Evolutionary conservation across 108 stramenopile species (phyloP).

Genomic region (Craspedostauros australis): DNA sequence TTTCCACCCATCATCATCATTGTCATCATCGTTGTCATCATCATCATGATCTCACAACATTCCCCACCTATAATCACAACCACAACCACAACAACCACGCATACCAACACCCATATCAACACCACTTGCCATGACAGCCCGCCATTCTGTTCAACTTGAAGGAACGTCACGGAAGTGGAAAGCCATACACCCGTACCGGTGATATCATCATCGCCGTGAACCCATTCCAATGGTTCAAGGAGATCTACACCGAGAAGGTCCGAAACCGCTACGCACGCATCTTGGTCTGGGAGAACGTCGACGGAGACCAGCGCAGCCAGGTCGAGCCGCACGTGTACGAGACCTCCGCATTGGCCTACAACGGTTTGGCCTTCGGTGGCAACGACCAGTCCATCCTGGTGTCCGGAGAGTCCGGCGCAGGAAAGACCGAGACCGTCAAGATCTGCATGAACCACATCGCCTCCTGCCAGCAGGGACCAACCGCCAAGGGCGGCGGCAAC

Average conservation of each 20-base stretch:
- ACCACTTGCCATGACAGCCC: conserved; percentile 12
- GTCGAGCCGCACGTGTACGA: conserved; percentile 81
- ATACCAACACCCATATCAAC: not conserved
- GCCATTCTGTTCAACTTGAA: conserved; percentile 87
- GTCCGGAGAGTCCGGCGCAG: conserved; percentile 89
- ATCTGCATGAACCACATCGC: conserved; percentile 90
- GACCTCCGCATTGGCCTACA: conserved; percentile 71
- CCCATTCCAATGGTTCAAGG: conserved; percentile 88
- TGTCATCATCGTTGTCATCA: not conserved
- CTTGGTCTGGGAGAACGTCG: conserved; percentile 49
- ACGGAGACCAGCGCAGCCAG: conserved; percentile 30
- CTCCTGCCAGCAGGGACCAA: conserved; percentile 43
- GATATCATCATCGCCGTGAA: conserved; percentile 94
- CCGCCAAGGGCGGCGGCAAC: conserved; percentile 7
- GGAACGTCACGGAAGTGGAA: conserved; percentile 54
- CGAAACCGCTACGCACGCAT: conserved; percentile 58
- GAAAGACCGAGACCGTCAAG: conserved; percentile 94
- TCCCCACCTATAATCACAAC: not conserved
- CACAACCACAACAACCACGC: too few species aligned
- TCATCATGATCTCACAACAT: not conserved
- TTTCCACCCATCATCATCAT: too few species aligned
- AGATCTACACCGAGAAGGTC: conserved; percentile 69
- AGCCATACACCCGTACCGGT: conserved; percentile 91
- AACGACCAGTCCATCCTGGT: conserved; percentile 82
- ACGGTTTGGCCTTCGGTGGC: conserved; percentile 59